phyloP scores from a whole-genome alignment of 2,329 filamentous ascomycete species.

The Helminthosporium solani region DNA sequence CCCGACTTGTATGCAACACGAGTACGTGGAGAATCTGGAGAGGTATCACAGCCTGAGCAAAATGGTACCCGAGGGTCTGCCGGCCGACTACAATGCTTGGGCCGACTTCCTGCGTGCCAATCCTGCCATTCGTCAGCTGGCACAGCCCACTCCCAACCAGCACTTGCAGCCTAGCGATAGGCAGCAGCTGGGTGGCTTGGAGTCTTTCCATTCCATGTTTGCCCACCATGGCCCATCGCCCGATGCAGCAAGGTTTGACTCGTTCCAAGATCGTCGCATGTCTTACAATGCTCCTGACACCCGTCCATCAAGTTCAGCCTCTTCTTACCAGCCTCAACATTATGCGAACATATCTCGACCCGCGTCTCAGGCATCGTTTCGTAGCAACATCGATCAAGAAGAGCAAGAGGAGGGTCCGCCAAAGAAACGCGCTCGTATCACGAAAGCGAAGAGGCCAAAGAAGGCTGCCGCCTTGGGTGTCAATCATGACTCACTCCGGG shows the following conservation, averaged over 20 bases:
- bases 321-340: slow-evolving; percentile 36
- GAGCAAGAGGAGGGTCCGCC: slow-evolving; percentile 55
- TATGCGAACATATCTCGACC: slow-evolving; percentile 35
- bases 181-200: slow-evolving; percentile 30
- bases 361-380: slow-evolving; percentile 42
- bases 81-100: slow-evolving; percentile 71
- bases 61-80: slow-evolving; percentile 57
- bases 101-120: slow-evolving; percentile 73
- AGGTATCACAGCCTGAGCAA: slow-evolving; percentile 61
- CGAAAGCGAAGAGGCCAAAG: slow-evolving; percentile 69
- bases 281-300: slow-evolving; percentile 39
- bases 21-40: slow-evolving; percentile 63
- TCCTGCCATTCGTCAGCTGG: slow-evolving; percentile 46
- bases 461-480: slow-evolving; percentile 70
- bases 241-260: slow-evolving; percentile 26
- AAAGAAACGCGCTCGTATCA: slow-evolving; percentile 79
- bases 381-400: slow-evolving; percentile 33
- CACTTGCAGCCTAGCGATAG: slow-evolving; percentile 20
- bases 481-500: slow-evolving; percentile 76
- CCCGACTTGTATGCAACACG: slow-evolving; percentile 61
- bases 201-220: slow-evolving; percentile 42
- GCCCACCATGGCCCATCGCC: slow-evolving; percentile 32
- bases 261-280: slow-evolving; percentile 29
- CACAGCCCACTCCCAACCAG: slow-evolving; percentile 24
- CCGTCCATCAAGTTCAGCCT: slow-evolving; percentile 49